Evolutionary conservation across 1,284 basidiomycete species (phyloP), one percentile per base, ranked within the genome.

Genomic region (Mycena sp.): DNA sequence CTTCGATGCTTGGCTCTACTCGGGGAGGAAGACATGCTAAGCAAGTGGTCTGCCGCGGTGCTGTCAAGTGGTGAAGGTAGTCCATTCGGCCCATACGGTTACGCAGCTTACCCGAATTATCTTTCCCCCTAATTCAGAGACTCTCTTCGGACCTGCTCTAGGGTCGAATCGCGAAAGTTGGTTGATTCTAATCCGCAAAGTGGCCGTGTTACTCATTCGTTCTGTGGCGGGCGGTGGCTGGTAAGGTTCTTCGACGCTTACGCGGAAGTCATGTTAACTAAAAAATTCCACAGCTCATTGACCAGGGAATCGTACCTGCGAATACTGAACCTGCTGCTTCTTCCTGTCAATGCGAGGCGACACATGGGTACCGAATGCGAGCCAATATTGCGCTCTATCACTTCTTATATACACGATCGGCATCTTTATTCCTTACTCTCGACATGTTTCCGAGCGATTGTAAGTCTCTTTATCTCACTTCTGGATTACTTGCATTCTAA

Each of bases 1-100:
- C 70, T 91, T 68, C 75, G 89, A 62, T 86, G 83, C 74, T 76
- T 90, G 40, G 84, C 87, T 19, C 78, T 91, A 25, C 77, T 89
- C 43, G 84, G 84, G 4, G 77, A 77, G 44, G 85, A 90, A 61
- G 81, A 86, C 44, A 78, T 80, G 11, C 75, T 93, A 17, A 78
- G 67, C 2, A 54, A n/a, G 73, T 88, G 68, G 74, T 70, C 70
- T 45, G 59, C 32, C 29, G 64, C 60, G 59, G 75, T 73, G 46
- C 61, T 76, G 45, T 64, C 74, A 26, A 41, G 61, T 11, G 78
- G 80, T 23, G 76, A 80, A 70, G 78, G 87, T 85, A 57, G 32
- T 9, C 32, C 32, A 35, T 35, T 35, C 14, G 7, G 32, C 7
- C 37, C 5, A 19, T n/a, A n/a, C n/a, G n/a, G n/a, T n/a, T n/a